phyloP scores from a whole-genome alignment of 1,139 yeast species.

The Scheffersomyces lignicola region DNA sequence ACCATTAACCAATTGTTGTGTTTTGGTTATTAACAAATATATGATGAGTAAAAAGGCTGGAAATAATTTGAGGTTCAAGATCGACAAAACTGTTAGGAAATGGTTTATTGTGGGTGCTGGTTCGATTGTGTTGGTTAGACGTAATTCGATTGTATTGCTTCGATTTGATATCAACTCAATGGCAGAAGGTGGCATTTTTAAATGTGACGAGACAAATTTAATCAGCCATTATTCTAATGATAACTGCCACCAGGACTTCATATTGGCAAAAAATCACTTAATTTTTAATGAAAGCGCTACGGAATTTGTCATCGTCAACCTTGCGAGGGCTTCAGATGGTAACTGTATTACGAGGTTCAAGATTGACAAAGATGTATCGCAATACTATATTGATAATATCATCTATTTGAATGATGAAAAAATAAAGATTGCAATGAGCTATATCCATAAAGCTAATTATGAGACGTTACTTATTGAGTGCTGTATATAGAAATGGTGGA shows the following conservation, averaged over 20 bases:
- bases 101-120: background rate
- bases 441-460: no score
- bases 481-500: no score
- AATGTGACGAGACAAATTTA: background rate
- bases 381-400: background rate
- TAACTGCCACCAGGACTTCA: constrained; percentile 1
- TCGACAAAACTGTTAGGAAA: background rate
- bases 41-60: no score
- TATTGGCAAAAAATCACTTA: background rate
- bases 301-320: background rate
- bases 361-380: background rate
- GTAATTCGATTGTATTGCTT: background rate
- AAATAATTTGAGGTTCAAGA: background rate
- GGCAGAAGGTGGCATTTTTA: background rate
- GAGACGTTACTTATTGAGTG: no score
- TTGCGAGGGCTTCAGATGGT: background rate
- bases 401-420: no score
- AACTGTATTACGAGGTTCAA: background rate
- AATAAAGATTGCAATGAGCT: no score
- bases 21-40: background rate
- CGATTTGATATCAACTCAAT: background rate
- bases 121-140: background rate
- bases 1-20: background rate
- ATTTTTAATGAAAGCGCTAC: background rate
- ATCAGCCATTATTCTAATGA: background rate